phyloP scores from a whole-genome alignment of 139 green algal genomes.

The Zygnema cylindricum region DNA sequence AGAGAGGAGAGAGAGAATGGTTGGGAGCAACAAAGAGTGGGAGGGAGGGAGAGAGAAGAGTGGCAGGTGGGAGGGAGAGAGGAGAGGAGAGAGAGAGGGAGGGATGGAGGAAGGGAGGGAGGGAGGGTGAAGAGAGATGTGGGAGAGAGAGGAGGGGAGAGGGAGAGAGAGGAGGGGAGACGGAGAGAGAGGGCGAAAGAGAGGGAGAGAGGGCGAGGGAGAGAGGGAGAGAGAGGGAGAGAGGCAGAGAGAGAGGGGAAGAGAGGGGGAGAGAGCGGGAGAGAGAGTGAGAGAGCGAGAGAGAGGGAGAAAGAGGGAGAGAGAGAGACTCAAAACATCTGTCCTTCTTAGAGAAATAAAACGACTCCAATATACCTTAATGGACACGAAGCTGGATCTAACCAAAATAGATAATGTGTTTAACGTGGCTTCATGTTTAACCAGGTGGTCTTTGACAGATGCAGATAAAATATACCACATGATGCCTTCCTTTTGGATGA shows the following conservation, averaged over 20 bases:
- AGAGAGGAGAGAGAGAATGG: no score
- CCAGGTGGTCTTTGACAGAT: no score
- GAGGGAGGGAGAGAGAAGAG: not conserved
- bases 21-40: no score
- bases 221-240: not conserved
- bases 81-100: not conserved
- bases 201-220: no score
- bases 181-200: no score
- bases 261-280: not conserved
- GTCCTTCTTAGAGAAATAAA: not conserved
- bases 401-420: no score
- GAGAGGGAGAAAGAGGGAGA: not conserved
- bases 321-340: not conserved
- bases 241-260: not conserved
- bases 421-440: no score
- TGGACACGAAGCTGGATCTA: no score
- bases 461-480: no score
- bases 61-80: not conserved
- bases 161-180: not conserved
- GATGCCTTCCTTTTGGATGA: no score
- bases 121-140: not conserved
- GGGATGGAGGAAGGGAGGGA: not conserved
- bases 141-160: not conserved
- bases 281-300: no score
- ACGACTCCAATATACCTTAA: no score